phyloP scores from a whole-genome alignment of 2,329 filamentous ascomycete genomes.

The Pseudocercospora macadamiae region DNA sequence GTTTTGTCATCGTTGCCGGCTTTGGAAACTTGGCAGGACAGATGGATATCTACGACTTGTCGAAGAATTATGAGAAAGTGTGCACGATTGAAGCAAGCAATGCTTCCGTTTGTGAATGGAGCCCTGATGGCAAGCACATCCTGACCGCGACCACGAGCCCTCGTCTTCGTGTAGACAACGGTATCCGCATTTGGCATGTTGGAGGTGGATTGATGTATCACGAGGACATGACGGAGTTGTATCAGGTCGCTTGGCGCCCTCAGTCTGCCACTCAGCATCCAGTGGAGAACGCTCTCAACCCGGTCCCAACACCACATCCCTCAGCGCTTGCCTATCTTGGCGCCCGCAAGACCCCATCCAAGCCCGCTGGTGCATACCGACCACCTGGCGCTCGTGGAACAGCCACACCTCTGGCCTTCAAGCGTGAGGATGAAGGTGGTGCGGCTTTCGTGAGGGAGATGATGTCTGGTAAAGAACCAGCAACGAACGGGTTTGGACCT shows the following conservation, averaged over 20 bases:
- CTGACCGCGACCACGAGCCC: conserved; percentile 98
- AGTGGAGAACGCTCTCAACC: conserved; percentile 70
- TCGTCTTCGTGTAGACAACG: conserved; percentile 93
- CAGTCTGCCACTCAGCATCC: conserved; percentile 64
- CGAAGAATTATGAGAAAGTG: conserved; percentile 91
- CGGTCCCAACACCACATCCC: conserved; percentile 75
- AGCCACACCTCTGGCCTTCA: conserved; percentile 89
- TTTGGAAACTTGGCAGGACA: conserved; percentile 97
- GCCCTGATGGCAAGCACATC: conserved; percentile 91
- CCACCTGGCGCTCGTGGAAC: conserved; percentile 90
- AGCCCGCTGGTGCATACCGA: conserved; percentile 95
- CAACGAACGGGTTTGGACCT: conserved; percentile 74
- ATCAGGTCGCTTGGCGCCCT: conserved; percentile 85
- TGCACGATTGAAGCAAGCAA: conserved; percentile 94
- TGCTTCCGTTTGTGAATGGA: conserved; percentile 96
- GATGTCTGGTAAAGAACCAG: conserved; percentile 51
- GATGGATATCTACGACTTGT: conserved; percentile 95
- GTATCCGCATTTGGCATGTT: conserved; percentile 92
- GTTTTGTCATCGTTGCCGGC: conserved; percentile 90
- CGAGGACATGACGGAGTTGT: conserved; percentile 91
- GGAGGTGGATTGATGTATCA: conserved; percentile 89
- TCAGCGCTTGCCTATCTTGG: conserved; percentile 82
- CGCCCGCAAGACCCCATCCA: conserved; percentile 90
- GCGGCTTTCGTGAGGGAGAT: conserved; percentile 85
- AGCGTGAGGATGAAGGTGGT: conserved; percentile 95